Base-by-base conservation (phyloP, 2,329 filamentous ascomycete genomes). In the Alternaria gansuensis region DNA sequence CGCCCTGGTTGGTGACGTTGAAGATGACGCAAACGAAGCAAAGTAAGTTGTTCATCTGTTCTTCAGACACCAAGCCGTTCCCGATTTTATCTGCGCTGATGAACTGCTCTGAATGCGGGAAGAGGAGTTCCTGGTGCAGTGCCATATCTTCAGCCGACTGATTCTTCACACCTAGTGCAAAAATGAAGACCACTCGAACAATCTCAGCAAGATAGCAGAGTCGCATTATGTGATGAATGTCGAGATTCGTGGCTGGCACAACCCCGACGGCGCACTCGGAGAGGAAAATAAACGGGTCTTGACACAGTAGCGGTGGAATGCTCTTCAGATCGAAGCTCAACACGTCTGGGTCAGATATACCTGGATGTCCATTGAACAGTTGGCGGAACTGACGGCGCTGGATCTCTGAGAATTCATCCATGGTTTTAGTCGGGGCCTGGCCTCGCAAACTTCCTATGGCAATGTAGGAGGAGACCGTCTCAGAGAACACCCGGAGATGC, bases 151-250 rank as follows among this genome's bases (percentile, higher is more conserved):
- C 51, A 6, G 37, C 48, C 23, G 58, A 49, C 29, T 57, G 58
- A 5, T 57, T 60, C 21, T 54, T 61, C 8, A 46, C 57, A 21
- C 57, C 64, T 33, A 58, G 52, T 9, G 66, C 77, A 70, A 85
- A 86, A 7, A 84, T 82, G 13, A 87, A 73, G 14, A 92, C 84
- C 5, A 93, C 88, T 78, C 96, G 96, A 59, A 96, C 87, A 57
- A 99, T 87, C 78, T 99, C 95, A 3, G 92, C 92, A 54, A 96
- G 84, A 73, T 96, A 97, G 79, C 93, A 97, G 44, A 98, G 82
- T 36, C 90, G 88, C 49, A 98, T 79, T 51, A 98, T 77, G 75
- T 97, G 90, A 39, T 89, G 85, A 40, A 96, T 87, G 54, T 96
- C 91, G 37, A 91, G 84, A 39, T 85, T 82, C 28, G 92, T 85